phyloP scores from a whole-genome alignment of 2,329 filamentous ascomycete genomes.

The Xylaria sp. region DNA sequence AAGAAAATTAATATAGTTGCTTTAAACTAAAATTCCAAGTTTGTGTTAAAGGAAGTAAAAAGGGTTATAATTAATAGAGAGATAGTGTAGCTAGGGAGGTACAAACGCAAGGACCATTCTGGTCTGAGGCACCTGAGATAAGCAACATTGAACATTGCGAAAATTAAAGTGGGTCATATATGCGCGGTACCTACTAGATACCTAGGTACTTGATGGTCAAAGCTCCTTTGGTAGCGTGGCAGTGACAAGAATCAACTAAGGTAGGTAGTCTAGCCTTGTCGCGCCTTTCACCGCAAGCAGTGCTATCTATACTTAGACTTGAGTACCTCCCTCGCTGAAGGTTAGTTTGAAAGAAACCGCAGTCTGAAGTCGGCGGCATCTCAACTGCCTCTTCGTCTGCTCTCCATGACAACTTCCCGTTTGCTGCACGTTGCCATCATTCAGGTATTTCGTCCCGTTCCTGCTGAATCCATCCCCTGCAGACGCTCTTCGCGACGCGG shows the following conservation, averaged over 20 bases:
- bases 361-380: slow-evolving; percentile 13
- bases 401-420: not conserved
- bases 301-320: too few relatives aligned
- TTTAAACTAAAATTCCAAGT: too few relatives aligned
- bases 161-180: slow-evolving; percentile 10
- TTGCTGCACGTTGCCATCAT: not conserved
- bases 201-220: slow-evolving; percentile 14
- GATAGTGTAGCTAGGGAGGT: too few relatives aligned
- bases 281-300: slow-evolving; percentile 50
- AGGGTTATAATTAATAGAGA: too few relatives aligned
- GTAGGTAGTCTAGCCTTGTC: slow-evolving; percentile 49
- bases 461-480: not conserved
- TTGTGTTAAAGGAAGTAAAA: too few relatives aligned
- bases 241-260: not conserved
- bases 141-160: too few relatives aligned
- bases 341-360: slow-evolving; percentile 34
- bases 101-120: too few relatives aligned
- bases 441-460: not conserved
- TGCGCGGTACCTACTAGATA: too few relatives aligned
- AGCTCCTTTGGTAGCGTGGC: slow-evolving; percentile 23
- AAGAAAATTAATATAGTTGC: too few relatives aligned
- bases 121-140: too few relatives aligned
- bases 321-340: too few relatives aligned
- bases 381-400: not conserved
- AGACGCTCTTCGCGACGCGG: slow-evolving; percentile 26